phyloP scores from a whole-genome alignment of 1,284 basidiomycete species.

The Ceratobasidium sp. region DNA sequence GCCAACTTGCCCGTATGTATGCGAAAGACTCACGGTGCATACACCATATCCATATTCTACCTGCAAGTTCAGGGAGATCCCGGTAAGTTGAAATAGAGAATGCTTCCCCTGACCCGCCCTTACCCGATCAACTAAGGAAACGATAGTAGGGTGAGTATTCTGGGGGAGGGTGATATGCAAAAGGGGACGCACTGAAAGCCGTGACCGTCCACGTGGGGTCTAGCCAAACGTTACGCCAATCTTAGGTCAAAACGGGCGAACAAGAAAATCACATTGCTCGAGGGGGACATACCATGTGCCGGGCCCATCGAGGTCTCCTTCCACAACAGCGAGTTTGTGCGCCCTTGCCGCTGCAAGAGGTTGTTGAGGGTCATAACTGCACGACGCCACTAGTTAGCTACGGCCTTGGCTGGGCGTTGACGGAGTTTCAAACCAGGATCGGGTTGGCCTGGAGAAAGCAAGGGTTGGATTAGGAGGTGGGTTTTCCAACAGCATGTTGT shows the following conservation, averaged over 20 bases:
- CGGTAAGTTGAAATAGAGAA: slow-evolving; percentile 32
- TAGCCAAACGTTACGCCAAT: slow-evolving; percentile 40
- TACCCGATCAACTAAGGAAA: slow-evolving; percentile 41
- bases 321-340: slow-evolving; percentile 36
- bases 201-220: slow-evolving; percentile 40
- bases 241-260: slow-evolving; percentile 40
- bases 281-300: slow-evolving; percentile 29
- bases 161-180: slow-evolving; percentile 2
- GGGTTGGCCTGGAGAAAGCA: slow-evolving; percentile 32
- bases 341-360: slow-evolving; percentile 31
- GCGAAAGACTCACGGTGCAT: slow-evolving; percentile 24
- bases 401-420: neutral
- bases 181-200: slow-evolving; percentile 33
- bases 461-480: slow-evolving; percentile 13
- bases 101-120: slow-evolving; percentile 5
- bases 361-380: slow-evolving; percentile 41
- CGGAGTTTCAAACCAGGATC: slow-evolving; percentile 40
- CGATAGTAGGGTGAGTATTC: slow-evolving; percentile 23
- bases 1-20: neutral
- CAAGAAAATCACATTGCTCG: slow-evolving; percentile 18
- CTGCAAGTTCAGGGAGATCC: slow-evolving; percentile 10
- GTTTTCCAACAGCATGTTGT: neutral
- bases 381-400: slow-evolving; percentile 10
- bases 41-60: slow-evolving; percentile 38
- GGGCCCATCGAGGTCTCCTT: slow-evolving; percentile 32